Conservation (phyloP, 23 red algal genomes). For the Chondrus crispus region DNA sequence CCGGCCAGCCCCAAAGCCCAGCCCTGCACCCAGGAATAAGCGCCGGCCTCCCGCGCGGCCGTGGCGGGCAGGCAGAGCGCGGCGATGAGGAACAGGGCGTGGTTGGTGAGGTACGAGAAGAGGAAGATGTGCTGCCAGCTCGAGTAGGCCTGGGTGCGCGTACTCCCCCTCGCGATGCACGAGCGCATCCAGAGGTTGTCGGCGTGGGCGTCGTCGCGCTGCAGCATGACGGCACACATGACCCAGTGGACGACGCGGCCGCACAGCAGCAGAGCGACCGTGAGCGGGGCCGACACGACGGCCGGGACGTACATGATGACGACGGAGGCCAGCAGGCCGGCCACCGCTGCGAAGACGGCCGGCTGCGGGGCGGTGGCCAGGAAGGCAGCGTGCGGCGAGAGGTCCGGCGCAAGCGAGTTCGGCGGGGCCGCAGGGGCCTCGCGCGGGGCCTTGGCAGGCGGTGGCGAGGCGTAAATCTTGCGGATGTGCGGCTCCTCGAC, state of each 20-base stretch:
- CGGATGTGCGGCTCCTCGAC: conserved; percentile 98
- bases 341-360: background rate
- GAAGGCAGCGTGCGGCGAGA: conserved; percentile 7
- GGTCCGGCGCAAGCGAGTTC: background rate
- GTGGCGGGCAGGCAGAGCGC: conserved; percentile 63
- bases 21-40: background rate
- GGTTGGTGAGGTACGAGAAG: conserved; percentile 66
- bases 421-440: background rate
- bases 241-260: conserved; percentile 62
- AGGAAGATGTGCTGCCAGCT: conserved; percentile 82
- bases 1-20: conserved; percentile 48
- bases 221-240: conserved; percentile 47
- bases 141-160: conserved; percentile 63
- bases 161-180: conserved; percentile 39
- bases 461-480: conserved; percentile 63
- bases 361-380: conserved; percentile 12
- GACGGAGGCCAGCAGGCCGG: background rate
- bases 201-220: background rate
- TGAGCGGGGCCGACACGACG: background rate
- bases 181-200: conserved; percentile 40
- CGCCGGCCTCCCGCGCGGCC: background rate
- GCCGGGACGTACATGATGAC: background rate
- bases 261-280: background rate
- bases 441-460: background rate
- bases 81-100: conserved; percentile 70